Evolutionary conservation across 129 eudicot species (phyloP), one percentile per base, ranked within the genome.

Genomic region (Escallonia herrerae): DNA sequence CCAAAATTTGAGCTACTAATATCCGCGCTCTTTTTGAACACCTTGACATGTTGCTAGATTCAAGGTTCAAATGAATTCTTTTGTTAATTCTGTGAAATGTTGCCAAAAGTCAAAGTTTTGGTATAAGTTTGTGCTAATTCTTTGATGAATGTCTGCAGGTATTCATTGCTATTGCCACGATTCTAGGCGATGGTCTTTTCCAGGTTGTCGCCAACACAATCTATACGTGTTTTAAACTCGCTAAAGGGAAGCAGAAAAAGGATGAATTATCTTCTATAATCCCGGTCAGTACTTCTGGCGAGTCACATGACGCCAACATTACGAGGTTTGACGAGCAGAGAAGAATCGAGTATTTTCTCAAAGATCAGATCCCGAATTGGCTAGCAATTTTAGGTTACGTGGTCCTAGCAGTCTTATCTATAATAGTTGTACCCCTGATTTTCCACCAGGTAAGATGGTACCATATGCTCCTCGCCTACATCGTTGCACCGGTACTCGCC

Each of bases 111-210:
- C 33, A 22, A 22, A 22, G 33, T 22, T 22, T 22, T 22, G 33
- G 33, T 22, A 22, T 22, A 22, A 22, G 33, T 22, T 22, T 22
- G 33, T 22, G 33, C 33, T 22, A 22, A 22, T 22, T 22, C 33
- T 22, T 22, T 22, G 33, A 22, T 22, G 33, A 22, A 22, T 22
- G 33, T 22, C 33, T 22, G 4, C n/a, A 53, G 58, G 86, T 87
- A 5, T 88, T 89, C 70, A 76, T 85, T 10, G 86, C 93, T 8
- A 82, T 89, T 39, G 80, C 96, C 12, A 40, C 73, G 70, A 84
- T 89, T 75, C 80, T 89, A 0, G 96, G 96, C 12, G 93, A 89
- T 66, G 96, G 96, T 41, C 79, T 89, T 7, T 85, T 74, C 64
- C 83, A 84, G 68, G 72, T 85, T 4, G 60, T 76, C 1, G 75